Evolutionary conservation across 2,329 filamentous ascomycete genomes (phyloP), one percentile per base, ranked within the genome.

Genomic region (Arthroderma sp.): DNA sequence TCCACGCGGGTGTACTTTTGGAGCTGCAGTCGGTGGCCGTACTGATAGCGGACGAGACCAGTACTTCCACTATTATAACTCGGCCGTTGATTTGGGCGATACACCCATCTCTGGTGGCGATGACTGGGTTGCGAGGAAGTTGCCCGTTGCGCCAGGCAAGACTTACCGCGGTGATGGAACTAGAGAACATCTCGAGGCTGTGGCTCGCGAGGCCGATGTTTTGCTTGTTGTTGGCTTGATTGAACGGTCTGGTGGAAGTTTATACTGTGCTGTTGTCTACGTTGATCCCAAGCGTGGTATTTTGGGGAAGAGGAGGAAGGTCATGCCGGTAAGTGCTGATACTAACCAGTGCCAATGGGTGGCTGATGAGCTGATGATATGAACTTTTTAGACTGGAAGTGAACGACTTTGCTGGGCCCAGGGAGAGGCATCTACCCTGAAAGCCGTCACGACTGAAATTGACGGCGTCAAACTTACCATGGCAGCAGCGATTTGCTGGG

Each of bases 401-500:
- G 88, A 95, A 58, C 77, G 88, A 34, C 69, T 94, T 42, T 77
- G 94, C 47, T 95, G 88, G 88, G 86, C 84, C 0, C 85, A 94
- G 60, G 88, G 87, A 36, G 81, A 80, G 2, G 78, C 88, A 0
- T 76, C 77, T 0, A 91, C 85, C 3, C 73, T 95, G 29, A 77
- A 78, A 50, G 88, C 87, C 3, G 78, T 94, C 1, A 81, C 78
- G 28, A 87, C 86, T 1, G 77, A 71, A 27, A 86, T 95, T 60
- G 81, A 81, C 49, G 86, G 85, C 41, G 76, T 87, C 2, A 79
- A 78, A 50, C 66, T 95, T 48, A 89, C 85, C 46, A 74, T 95
- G 48, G 88, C 82, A 0, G 80, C 83, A 3, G 89, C 87, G 3
- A 93, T 96, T 52, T 94, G 88, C 70, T 95, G 88, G 88, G 88